Evolutionary conservation across 2,329 filamentous ascomycete species (phyloP), one percentile per base, ranked within the genome.

Genomic region (Colletotrichum cuscutae): DNA sequence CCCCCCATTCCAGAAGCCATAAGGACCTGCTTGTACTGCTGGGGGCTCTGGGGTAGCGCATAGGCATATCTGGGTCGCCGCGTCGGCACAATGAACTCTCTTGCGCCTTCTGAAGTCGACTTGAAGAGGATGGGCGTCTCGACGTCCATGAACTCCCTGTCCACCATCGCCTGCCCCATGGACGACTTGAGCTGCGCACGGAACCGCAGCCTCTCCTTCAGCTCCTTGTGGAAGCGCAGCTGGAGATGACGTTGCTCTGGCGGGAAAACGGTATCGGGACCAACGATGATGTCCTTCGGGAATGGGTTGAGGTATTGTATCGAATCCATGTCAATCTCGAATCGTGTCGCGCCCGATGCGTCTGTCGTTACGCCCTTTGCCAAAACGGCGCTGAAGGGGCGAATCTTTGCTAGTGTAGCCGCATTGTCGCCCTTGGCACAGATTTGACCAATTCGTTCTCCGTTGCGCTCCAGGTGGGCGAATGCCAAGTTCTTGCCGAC

Each of bases 11-110:
- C 96, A 73, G 94, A 93, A 0, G 95, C 94, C 95, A 99, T 98
- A 54, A 99, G 88, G 2, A 98, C 94, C 84, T 99, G 97, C 84
- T 99, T 99, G 81, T 98, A 99, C 81, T 99, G 97, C 81, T 99
- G 97, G 0, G 97, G 97, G 76, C 96, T 98, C 81, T 99, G 97
- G 0, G 95, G 95, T 24, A 99, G 86, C 9, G 97, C 97, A 81
- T 98, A 99, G 4, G 94, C 95, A 73, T 91, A 85, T 0, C 94
- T 95, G 1, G 87, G 88, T 46, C 88, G 89, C 32, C 97, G 88
- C 1, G 95, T 97, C 0, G 97, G 97, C 5, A 99, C 96, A 6
- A 99, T 82, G 75, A 99, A 99, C 81, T 99, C 97, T 61, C 96
- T 89, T 1, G 97, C 97, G 0, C 97, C 97, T 84, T 99, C 97